Conservation (phyloP, 2,329 filamentous ascomycete species). For the Fusarium sp. region DNA sequence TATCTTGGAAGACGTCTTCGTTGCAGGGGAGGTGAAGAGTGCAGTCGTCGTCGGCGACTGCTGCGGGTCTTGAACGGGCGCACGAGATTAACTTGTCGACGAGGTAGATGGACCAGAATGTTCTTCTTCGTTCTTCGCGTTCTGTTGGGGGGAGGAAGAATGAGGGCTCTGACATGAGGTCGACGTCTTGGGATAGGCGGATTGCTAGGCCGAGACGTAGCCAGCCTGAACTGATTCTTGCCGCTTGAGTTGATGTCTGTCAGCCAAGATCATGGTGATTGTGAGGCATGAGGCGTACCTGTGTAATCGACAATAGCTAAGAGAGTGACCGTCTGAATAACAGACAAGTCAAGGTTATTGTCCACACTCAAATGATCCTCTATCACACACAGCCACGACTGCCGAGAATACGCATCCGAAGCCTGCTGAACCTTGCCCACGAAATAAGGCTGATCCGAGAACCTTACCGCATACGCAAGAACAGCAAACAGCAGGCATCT, state of each 20-base stretch:
- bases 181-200: conserved; percentile 50
- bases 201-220: conserved; percentile 50
- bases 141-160: conserved; percentile 14
- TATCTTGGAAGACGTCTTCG: conserved; percentile 9
- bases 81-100: conserved; percentile 53
- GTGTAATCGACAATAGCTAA: not conserved
- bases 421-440: conserved; percentile 9
- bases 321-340: conserved; percentile 51
- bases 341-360: conserved; percentile 23
- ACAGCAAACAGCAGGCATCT: not conserved
- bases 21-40: conserved; percentile 47
- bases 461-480: not conserved
- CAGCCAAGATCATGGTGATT: no score
- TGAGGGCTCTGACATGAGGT: conserved; percentile 48
- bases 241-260: conserved; percentile 22
- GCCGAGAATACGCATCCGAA: conserved; percentile 12
- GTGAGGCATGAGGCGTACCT: not conserved
- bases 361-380: conserved; percentile 25
- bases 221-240: conserved; percentile 47
- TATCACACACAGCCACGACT: conserved; percentile 24
- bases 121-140: conserved; percentile 46
- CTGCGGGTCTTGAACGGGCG: conserved; percentile 48
- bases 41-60: conserved; percentile 50
- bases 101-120: conserved; percentile 55
- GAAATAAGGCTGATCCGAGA: conserved; percentile 12